Evolutionary conservation across 2,329 filamentous ascomycete species (phyloP), one percentile per base, ranked within the genome.

Genomic region (Teratosphaeria viscida): DNA sequence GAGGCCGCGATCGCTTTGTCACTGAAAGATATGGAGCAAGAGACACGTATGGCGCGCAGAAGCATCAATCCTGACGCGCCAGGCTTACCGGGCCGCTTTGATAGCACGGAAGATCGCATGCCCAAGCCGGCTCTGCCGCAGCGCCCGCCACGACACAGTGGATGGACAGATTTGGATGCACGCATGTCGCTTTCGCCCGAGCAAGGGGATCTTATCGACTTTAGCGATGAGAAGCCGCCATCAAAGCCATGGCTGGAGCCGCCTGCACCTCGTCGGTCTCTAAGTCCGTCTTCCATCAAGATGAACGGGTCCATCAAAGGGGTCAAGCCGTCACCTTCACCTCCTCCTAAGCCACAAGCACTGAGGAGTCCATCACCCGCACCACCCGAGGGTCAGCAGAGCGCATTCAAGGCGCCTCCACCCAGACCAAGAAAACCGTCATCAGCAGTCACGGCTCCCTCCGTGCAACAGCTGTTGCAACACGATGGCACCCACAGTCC

Each of bases 1-100:
- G 72, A 73, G 64, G 75, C 76, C 37, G 78, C 78, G 1, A 79
- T 81, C 52, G 74, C 75, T 34, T 76, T 77, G 5, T 80, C 78
- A 1, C 63, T 81, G 8, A 71, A 72, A 23, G 75, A 78, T 34
- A 71, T 78, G 67, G 76, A 80, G 57, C 61, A 66, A 34, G 67
- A 72, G 67, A 72, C 63, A 59, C 73, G 60, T 60, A 68, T 57
- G 63, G 73, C 62, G 47, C 72, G 65, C 64, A 64, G 71, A 37
- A 72, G 68, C 16, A 70, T 74, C 49, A 69, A 74, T 29, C 68
- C 70, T 5, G 74, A 77, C 57, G 68, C 72, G 37, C 68, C 65
- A 55, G 57, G 61, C 29, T 37, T 52, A 19, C 16, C 43, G 23
- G 43, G 43, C 43, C 7, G 43, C 43, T 54, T 54, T 16, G 53